Percentiles rank a stretch among this genome's conserved stretches.
Conservation (phyloP, 371 early-diverging fungal species). For the Syncephalastrum sp. region DNA sequence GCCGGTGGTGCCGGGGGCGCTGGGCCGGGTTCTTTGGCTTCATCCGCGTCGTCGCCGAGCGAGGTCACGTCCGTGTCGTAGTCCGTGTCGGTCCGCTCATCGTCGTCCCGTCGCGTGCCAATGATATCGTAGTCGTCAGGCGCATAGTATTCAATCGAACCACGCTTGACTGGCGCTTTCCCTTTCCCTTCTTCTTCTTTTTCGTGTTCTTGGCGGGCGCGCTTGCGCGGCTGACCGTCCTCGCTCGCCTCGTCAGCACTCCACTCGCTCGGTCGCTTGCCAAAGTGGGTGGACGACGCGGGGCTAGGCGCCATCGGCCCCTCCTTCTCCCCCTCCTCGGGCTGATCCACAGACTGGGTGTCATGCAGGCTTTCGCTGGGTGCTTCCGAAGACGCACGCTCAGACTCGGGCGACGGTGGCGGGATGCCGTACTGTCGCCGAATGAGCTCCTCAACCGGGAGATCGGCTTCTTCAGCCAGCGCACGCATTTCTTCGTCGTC, state of each 20-base stretch:
- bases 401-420: too few species aligned
- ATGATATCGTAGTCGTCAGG: not conserved
- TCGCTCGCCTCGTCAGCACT: slow-evolving; percentile 10
- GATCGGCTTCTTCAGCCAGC: slow-evolving; percentile 33
- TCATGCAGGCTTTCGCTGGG: too few species aligned
- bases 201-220: slow-evolving; percentile 6
- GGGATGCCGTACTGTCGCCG: slow-evolving; percentile 5
- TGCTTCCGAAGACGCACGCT: too few species aligned
- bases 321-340: not conserved
- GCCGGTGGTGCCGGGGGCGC: slow-evolving; percentile 1
- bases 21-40: slow-evolving; percentile 2
- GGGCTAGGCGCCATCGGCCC: too few species aligned
- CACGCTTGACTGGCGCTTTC: slow-evolving; percentile 6
- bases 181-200: not conserved
- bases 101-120: slow-evolving; percentile 25
- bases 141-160: not conserved
- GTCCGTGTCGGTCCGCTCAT: slow-evolving; percentile 48
- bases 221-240: slow-evolving; percentile 2
- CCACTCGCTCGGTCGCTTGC: too few species aligned
- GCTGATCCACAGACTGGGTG: not conserved
- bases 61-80: slow-evolving; percentile 30
- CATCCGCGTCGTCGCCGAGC: slow-evolving; percentile 29
- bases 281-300: too few species aligned
- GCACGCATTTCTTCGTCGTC: slow-evolving; percentile 36
- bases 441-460: slow-evolving; percentile 62